A percentile compares a stretch with the other conserved stretches of the same genome.
phyloP scores from a whole-genome alignment of 2,329 filamentous ascomycete genomes.

The Diaporthe ampelina region DNA sequence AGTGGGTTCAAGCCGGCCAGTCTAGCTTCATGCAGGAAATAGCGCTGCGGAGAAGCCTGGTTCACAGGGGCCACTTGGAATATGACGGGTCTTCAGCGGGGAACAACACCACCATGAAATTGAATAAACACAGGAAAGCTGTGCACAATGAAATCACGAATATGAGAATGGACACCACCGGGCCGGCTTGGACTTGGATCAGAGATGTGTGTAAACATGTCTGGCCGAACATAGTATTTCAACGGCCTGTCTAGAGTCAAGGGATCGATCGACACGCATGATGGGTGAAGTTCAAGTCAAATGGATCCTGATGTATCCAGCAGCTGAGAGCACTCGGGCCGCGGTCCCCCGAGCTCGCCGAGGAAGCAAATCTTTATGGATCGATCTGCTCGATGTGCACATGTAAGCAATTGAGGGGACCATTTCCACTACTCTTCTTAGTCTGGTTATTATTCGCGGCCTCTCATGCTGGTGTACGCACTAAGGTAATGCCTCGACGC shows the following conservation, averaged over 20 bases:
- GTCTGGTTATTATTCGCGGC: fast-evolving
- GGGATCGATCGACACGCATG: no score
- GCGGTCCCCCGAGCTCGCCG: slow-evolving; percentile 1
- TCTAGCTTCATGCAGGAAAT: slow-evolving; percentile 15
- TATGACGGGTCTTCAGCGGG: neutral
- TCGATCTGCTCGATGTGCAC: neutral
- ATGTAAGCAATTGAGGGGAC: neutral
- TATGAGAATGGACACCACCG: neutral
- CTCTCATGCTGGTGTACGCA: neutral
- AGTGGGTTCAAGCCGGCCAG: slow-evolving; percentile 12
- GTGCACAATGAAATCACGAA: neutral
- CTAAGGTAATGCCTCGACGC: neutral
- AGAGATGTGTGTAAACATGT: neutral
- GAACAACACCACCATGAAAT: neutral
- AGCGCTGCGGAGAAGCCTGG: slow-evolving; percentile 31
- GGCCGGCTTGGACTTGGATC: neutral
- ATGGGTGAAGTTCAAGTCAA: neutral
- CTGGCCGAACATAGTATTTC: neutral
- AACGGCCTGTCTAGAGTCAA: neutral
- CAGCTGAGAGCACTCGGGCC: neutral
- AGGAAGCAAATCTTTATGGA: neutral
- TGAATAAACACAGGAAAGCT: no score
- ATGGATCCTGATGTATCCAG: neutral
- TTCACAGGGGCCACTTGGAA: neutral
- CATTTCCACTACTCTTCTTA: neutral